Base-by-base conservation (phyloP, 805 yeast species). In the Cyberlindnera lachancei region DNA sequence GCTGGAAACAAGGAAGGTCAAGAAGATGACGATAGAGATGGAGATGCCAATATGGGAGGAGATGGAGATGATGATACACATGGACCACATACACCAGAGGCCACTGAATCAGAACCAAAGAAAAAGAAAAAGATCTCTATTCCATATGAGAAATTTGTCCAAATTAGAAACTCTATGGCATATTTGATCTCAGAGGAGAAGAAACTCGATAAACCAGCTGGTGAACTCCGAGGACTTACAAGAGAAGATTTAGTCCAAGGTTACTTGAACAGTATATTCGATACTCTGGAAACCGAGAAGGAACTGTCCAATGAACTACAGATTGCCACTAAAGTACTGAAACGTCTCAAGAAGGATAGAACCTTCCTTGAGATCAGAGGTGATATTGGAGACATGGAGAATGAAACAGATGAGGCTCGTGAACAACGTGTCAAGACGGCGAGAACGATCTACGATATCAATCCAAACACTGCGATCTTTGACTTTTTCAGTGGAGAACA, bases 71-170 rank as follows among this genome's bases (percentile, higher is more conserved):
- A 38, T 20, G 37, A 39, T 12, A 23, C 39, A 35, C 18, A 31
- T 4, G 34, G 28, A 12, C 31, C 31, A 7, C 28, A n/a, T 7
- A 23, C 35, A 14, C 33, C 31, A 13, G n/a, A 18, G 10, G 29
- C 14, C 11, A 31, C 21, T 13, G 29, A 30, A 17, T 16, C 32
- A 15, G 35, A 39, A 31, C 38, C 40, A 23, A 58, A 56, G 16
- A 25, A 34, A 33, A 34, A 35, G 35, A 48, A 59, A 31, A 70
- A 70, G 46, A 58, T 70, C 15, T 61, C 77, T 7, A 75, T 92
- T 33, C 68, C 95, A 1, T 86, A 86, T 54, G 96, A 90, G 51
- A 83, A 82, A 55, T 90, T 86, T 55, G 79, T 82, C 18, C 68
- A 77, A 28, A 83, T 88, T 66, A 83, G 85, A 79, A 83, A 85